These are phyloP conservation scores for Besnoitia besnoiti DNA, from an alignment of 169 alveolate genomes.

Conservation along the genomic window DNA sequence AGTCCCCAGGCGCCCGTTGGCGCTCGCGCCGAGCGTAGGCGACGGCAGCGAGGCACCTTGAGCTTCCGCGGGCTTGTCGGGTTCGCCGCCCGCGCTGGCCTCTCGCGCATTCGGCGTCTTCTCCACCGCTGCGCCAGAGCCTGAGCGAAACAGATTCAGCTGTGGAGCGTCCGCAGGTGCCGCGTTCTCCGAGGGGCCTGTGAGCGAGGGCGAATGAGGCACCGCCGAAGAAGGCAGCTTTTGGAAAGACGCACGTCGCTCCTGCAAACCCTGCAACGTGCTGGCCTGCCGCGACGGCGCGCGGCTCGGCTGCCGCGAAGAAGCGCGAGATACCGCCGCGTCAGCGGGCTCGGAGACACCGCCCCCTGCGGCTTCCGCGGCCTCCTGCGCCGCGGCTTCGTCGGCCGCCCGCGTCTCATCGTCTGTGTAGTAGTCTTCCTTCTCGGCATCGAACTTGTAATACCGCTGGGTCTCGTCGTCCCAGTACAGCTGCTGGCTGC, in stretches of 20 bases:
- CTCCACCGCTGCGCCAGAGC: too few relatives aligned
- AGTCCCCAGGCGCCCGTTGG: too few relatives aligned
- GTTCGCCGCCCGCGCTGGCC: too few relatives aligned
- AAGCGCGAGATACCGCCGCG: too few relatives aligned
- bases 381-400: not conserved
- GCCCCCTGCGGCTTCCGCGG: not conserved
- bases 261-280: too few relatives aligned
- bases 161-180: too few relatives aligned
- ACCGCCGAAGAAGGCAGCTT: not conserved
- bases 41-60: too few relatives aligned
- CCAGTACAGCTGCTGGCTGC: slow-evolving; percentile 44
- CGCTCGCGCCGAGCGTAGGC: too few relatives aligned
- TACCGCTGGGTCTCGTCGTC: slow-evolving; percentile 32
- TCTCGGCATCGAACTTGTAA: slow-evolving; percentile 35
- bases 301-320: not conserved
- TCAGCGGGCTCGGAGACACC: not conserved
- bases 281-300: not conserved
- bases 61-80: too few relatives aligned
- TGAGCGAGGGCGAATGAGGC: not conserved
- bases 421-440: slow-evolving; percentile 32
- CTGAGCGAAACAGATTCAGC: too few relatives aligned
- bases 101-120: too few relatives aligned
- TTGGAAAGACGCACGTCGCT: not conserved
- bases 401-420: slow-evolving; percentile 55
- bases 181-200: not conserved